Evolutionary conservation across 805 yeast genomes (phyloP), one percentile per base, ranked within the genome.

Genomic region (Suhomyces kilbournensis): DNA sequence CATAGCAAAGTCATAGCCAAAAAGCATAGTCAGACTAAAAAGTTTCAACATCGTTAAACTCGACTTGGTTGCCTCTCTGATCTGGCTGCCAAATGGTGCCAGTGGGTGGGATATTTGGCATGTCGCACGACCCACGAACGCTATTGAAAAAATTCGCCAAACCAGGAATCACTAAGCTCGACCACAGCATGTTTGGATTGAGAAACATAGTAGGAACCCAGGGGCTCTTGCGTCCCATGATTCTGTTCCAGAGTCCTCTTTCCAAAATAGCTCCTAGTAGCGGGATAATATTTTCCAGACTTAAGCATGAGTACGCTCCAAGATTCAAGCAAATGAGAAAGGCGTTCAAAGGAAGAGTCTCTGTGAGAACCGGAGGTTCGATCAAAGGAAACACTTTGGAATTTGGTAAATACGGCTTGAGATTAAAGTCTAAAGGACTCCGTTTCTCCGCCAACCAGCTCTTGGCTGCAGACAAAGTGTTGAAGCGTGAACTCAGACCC

Each of bases 341-440:
- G 70, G 88, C 90, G 47, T 91, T 89, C 71, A 94, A 94, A 68
- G 99, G 99, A 25, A 79, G 97, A 60, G 97, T 94, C 6, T 82
- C 96, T 1, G 97, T 92, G 9, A 86, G 97, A 69, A 89, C 88
- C 12, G 99, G 99, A 49, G 97, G 97, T 1, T 91, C 97, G 2
- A 78, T 81, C 50, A 91, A 89, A 67, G 99, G 99, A 28, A 86
- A 93, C 46, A 80, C 89, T 2, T 68, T 94, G 32, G 84, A 82
- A 54, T 88, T 85, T 60, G 99, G 99, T 26, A 77, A 81, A 15
- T 90, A 81, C 68, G 99, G 97, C 17, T 77, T 93, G 57, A 83
- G 99, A 61, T 79, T 94, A 53, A 88, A 88, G 67, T 79, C 91
- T n/a, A 93, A 88, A 66, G 99, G 99, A 40, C 74, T 84, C 9